Base-by-base conservation (phyloP, 257 asterid genomes). In the Solanum ossicruentum region DNA sequence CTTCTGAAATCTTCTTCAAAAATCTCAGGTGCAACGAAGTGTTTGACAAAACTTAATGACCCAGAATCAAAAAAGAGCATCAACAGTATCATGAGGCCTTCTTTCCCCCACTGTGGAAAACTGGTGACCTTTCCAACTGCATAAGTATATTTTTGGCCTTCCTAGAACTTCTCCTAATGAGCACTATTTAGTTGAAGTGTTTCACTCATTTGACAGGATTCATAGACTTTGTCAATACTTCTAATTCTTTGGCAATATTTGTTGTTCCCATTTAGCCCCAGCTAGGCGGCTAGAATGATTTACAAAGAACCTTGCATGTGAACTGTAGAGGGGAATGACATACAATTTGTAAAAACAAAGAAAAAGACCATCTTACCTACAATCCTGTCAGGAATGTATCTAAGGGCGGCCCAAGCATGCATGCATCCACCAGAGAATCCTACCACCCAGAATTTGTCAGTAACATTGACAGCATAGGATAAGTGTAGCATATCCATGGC, bases 371-470 rank as follows among this genome's bases (percentile, higher is more conserved):
- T 82, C 52, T 51, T 77, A 97, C 99, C 99, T 58, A 94, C 97
- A 87, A 97, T 81, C 87, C 96, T 90, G 88, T 97, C 98, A 55
- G 99, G 99, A 88, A 97, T 97, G 90, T 92, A 95, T 26, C 92
- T 91, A 85, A 97, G 98, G 69, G 98, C 96, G 85, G 97, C 97
- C 98, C 98, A 97, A 81, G 95, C 93, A 87, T 97, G 98, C 88
- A 91, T 90, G 90, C 95, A 91, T 87, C 96, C 99, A 81, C 86
- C 91, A 45, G 98, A 91, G 84, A 87, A 92, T 58, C 94, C 98
- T 83, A 95, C 85, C 75, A 95, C 93, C 99, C 99, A 97, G 88
- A 97, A 94, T 63, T 97, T 97, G 82, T 89, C 97, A 3, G 94
- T 91, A 61, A 97, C 80, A 88, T 92, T 92, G 89, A 93, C 89